These are phyloP conservation scores for Gyrodon lividus DNA, from an alignment of 768 basidiomycete genomes.

Conservation along the genomic window DNA sequence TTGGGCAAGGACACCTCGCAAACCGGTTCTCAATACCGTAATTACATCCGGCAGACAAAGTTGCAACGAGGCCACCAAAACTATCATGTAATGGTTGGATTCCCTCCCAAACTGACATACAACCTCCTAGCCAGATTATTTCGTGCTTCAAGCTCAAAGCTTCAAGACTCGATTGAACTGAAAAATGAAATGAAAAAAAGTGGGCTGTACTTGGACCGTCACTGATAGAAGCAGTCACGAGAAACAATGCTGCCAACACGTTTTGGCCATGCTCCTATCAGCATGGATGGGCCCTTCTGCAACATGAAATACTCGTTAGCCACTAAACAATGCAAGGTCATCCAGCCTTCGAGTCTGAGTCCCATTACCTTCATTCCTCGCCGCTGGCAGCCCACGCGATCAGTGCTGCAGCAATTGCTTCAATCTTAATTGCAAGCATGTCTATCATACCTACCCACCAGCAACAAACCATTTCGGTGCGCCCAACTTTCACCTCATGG, in stretches of 20 bases:
- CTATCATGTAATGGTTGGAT: no score
- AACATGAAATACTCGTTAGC: constrained; percentile 18
- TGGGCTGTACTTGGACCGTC: constrained; percentile 1
- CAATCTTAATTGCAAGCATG: constrained; percentile 29
- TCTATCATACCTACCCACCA: constrained; percentile 28
- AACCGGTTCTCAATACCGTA: no score
- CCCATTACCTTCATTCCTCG: constrained; percentile 20
- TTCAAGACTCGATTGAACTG: not conserved
- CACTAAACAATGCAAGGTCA: constrained; percentile 32
- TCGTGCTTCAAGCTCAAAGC: not conserved
- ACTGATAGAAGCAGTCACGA: constrained; percentile 11
- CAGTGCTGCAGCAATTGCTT: constrained; percentile 32
- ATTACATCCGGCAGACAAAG: no score
- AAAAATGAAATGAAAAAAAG: no score
- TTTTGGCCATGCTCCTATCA: constrained; percentile 24
- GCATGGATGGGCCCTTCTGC: constrained; percentile 22
- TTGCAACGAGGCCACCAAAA: not conserved
- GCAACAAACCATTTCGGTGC: constrained; percentile 31
- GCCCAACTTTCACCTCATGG: constrained; percentile 17
- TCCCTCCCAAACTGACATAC: not conserved
- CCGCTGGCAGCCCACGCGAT: constrained; percentile 29
- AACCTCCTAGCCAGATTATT: not conserved
- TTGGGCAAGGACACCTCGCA: no score
- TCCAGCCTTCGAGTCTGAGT: constrained; percentile 29
- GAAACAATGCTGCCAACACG: constrained; percentile 33